Evolutionary conservation across 352 stramenopile species (phyloP).

Genomic region (Phytophthora pinifolia): DNA sequence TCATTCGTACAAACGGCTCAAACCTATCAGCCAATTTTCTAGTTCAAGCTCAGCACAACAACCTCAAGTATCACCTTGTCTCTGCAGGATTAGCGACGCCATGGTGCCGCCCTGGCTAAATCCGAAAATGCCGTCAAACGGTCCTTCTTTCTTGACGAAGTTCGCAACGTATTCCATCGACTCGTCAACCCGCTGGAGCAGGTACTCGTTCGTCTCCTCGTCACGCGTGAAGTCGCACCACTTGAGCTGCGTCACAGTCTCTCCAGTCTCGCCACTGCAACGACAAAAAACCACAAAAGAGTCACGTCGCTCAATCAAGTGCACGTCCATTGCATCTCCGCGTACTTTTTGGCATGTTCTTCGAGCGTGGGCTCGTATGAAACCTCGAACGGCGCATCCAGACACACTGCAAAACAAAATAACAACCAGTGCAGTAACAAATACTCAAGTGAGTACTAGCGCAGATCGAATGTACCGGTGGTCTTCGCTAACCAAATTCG

Average conservation of each 20-base stretch:
- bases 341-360: slow-evolving; percentile 48
- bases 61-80: slow-evolving; percentile 42
- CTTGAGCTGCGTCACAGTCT: slow-evolving; percentile 62
- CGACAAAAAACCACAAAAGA: background rate
- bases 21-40: background rate
- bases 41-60: background rate
- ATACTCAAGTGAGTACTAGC: no score
- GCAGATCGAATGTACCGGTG: background rate
- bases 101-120: slow-evolving; percentile 85
- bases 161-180: slow-evolving; percentile 64
- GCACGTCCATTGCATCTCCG: background rate
- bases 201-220: slow-evolving; percentile 40
- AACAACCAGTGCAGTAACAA: no score
- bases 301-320: background rate
- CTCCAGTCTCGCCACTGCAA: slow-evolving; percentile 29
- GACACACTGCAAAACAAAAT: slow-evolving; percentile 70
- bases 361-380: slow-evolving; percentile 65
- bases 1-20: slow-evolving; percentile 5
- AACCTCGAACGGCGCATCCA: slow-evolving; percentile 75
- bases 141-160: slow-evolving; percentile 69
- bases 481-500: slow-evolving; percentile 65
- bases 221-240: slow-evolving; percentile 73
- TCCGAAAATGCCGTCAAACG: slow-evolving; percentile 84
- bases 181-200: slow-evolving; percentile 55
- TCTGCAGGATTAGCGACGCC: slow-evolving; percentile 63